Percentiles rank a stretch among this genome's conserved stretches.
These are phyloP conservation scores for Lactifluus subvellereus DNA, from an alignment of 768 basidiomycete genomes.

Conservation along the genomic window DNA sequence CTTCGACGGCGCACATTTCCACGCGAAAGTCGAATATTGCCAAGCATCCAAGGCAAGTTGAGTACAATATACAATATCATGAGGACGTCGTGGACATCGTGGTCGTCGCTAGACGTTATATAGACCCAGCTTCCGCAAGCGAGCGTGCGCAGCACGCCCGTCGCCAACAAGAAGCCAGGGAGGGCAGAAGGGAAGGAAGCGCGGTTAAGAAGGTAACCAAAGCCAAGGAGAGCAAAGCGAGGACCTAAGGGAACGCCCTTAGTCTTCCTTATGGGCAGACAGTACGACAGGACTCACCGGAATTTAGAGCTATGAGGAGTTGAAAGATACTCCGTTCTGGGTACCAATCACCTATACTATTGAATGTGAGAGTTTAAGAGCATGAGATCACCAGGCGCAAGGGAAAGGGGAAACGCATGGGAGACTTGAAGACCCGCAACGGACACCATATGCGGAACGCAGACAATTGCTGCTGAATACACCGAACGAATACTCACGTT, in stretches of 20 bases:
- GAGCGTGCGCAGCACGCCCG: slow-evolving; percentile 67
- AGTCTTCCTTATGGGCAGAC: not conserved
- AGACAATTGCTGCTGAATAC: not conserved
- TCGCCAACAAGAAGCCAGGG: slow-evolving; percentile 44
- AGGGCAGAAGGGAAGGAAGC: slow-evolving; percentile 39
- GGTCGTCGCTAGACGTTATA: slow-evolving; percentile 79
- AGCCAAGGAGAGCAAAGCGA: slow-evolving; percentile 57
- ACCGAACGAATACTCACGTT: slow-evolving; percentile 45
- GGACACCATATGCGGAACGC: not conserved
- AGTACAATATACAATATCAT: slow-evolving; percentile 85
- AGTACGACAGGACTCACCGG: slow-evolving; percentile 40
- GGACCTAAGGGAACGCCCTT: slow-evolving; percentile 37
- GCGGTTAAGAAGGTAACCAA: slow-evolving; percentile 57
- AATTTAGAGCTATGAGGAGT: slow-evolving; percentile 78
- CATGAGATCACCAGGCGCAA: not conserved
- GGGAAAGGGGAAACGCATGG: not conserved
- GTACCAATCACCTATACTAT: slow-evolving; percentile 88
- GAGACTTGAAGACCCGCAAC: not conserved
- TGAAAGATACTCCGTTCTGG: slow-evolving; percentile 84
- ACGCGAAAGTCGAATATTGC: slow-evolving; percentile 47
- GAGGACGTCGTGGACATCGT: slow-evolving; percentile 76
- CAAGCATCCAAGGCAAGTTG: slow-evolving; percentile 87
- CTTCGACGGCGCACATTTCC: slow-evolving; percentile 49
- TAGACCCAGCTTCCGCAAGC: slow-evolving; percentile 91
- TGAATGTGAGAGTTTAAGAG: not conserved